A percentile compares a stretch with the other conserved stretches of the same genome.
These are phyloP conservation scores for Helotiales sp. DNA, from an alignment of 2,329 filamentous ascomycete genomes.

Conservation along the genomic window DNA sequence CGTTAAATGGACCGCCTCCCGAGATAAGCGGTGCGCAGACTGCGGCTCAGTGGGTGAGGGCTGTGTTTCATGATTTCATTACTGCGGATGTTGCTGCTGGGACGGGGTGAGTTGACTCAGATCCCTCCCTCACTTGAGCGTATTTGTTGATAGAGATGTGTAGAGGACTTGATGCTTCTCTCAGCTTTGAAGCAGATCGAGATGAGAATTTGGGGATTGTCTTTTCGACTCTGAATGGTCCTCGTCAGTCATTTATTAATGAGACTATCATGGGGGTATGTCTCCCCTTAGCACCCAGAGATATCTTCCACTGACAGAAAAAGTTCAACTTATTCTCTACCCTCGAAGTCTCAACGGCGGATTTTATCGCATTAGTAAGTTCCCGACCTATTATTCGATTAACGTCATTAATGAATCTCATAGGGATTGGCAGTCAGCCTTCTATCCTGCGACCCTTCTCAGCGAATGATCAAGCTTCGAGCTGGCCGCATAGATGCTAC, in stretches of 20 bases:
- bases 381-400: too few species aligned
- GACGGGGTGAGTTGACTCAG: constrained; percentile 23
- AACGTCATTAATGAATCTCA: neutral
- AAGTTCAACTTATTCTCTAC: constrained; percentile 22
- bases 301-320: neutral
- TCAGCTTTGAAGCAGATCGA: constrained; percentile 31
- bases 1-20: constrained; percentile 19
- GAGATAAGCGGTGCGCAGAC: constrained; percentile 17
- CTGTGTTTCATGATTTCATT: constrained; percentile 65
- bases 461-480: constrained; percentile 26
- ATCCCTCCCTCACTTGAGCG: constrained; percentile 42
- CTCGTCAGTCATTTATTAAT: constrained; percentile 1
- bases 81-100: constrained; percentile 50
- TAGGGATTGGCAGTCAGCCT: constrained; percentile 26
- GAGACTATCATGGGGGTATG: constrained; percentile 9
- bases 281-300: neutral
- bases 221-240: constrained; percentile 27
- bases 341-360: constrained; percentile 26
- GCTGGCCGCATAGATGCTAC: constrained; percentile 36
- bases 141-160: neutral
- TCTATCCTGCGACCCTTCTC: constrained; percentile 16
- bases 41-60: constrained; percentile 62
- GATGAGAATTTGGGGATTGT: constrained; percentile 55
- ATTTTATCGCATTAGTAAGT: constrained; percentile 32
- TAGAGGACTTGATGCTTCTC: constrained; percentile 57